These are phyloP conservation scores for apple (Malus domestica) DNA, from an alignment of 306 rosid species.

Conservation along the genomic window ASM211411v1 NC_041802.1:6054001-6054500, in stretches of 20 bases:
- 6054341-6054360: background rate
- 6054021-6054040: background rate
- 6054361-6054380: background rate
- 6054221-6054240: conserved; percentile 77
- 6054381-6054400: background rate
- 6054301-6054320: conserved; percentile 56
- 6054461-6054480: background rate
- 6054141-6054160: conserved; percentile 83
- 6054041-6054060: background rate
- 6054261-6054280: conserved; percentile 64
- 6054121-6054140: conserved; percentile 58
- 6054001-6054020: background rate
- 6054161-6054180: conserved; percentile 92
- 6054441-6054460: background rate
- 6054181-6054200: conserved; percentile 68
- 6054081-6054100: conserved; percentile 7
- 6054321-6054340: conserved; percentile 67
- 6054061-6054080: conserved; percentile 10
- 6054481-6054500: background rate
- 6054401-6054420: background rate
- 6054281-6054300: conserved; percentile 72
- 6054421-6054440: background rate
- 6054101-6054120: conserved; percentile 58
- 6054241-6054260: conserved; percentile 79
- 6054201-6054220: conserved; percentile 75